These are phyloP conservation scores for Loxodes magnus DNA, from an alignment of 73 alveolate genomes.

Conservation along the genomic window DNA sequence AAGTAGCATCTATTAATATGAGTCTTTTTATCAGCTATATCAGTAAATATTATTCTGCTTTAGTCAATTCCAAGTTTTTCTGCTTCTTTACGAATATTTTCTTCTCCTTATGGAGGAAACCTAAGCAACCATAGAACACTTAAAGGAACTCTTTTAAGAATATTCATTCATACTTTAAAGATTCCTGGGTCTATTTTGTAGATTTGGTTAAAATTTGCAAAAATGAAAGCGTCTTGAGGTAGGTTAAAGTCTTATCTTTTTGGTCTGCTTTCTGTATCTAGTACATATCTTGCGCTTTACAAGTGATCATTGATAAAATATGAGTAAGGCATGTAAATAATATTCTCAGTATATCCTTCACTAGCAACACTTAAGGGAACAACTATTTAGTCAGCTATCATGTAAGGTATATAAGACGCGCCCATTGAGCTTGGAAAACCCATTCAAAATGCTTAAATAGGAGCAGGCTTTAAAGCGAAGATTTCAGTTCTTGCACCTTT, in stretches of 20 bases:
- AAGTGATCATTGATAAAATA: constrained; percentile 36
- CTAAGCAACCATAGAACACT: constrained; percentile 33
- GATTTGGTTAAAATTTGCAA: constrained; percentile 42
- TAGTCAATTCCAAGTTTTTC: constrained; percentile 16
- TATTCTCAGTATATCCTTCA: constrained; percentile 21
- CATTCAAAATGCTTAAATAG: constrained; percentile 22
- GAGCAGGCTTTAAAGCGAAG: constrained; percentile 36
- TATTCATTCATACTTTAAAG: constrained; percentile 36
- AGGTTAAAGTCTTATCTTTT: constrained; percentile 15
- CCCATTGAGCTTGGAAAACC: constrained; percentile 37
- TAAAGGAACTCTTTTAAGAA: constrained; percentile 27
- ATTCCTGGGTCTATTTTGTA: constrained; percentile 36
- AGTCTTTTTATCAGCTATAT: constrained; percentile 17
- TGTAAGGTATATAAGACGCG: constrained; percentile 32
- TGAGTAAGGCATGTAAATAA: constrained; percentile 38
- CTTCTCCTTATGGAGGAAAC: constrained; percentile 33
- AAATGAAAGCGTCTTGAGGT: constrained; percentile 32
- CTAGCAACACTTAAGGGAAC: constrained; percentile 14
- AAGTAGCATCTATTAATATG: constrained; percentile 34
- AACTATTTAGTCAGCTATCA: constrained; percentile 27
- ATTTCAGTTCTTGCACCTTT: constrained; percentile 30
- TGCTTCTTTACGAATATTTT: constrained; percentile 30
- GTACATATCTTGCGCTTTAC: constrained; percentile 16
- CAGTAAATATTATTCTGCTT: constrained; percentile 21
- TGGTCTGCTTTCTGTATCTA: constrained; percentile 8